These are phyloP conservation scores for Fusarium musae DNA, from an alignment of 2,329 filamentous ascomycete genomes.

Conservation along the genomic window DNA sequence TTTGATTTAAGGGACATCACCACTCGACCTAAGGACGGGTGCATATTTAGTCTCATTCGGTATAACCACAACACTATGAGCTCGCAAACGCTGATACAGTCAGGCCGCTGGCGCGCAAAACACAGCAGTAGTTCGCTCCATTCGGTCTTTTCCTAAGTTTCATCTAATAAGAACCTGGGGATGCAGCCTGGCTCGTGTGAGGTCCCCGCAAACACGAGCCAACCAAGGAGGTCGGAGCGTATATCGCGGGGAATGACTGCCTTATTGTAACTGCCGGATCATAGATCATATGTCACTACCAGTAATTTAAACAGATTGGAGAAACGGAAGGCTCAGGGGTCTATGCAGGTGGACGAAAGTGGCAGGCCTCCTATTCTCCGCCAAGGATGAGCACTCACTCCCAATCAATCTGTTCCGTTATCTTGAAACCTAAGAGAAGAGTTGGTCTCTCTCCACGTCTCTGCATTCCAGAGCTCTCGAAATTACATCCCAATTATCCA, in stretches of 20 bases:
- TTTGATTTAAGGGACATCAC: no score
- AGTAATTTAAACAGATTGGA: not conserved
- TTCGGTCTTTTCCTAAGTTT: not conserved
- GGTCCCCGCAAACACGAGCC: not conserved
- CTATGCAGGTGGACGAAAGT: not conserved
- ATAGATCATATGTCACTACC: no score
- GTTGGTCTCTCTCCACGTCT: no score
- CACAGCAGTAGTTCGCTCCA: rapidly evolving
- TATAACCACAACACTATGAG: no score
- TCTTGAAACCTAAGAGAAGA: not conserved
- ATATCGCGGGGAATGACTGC: not conserved
- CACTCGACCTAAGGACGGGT: no score
- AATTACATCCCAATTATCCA: no score
- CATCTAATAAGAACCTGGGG: not conserved
- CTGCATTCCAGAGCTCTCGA: no score
- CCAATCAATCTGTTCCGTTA: rapidly evolving
- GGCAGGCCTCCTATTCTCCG: not conserved
- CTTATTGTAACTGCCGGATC: not conserved
- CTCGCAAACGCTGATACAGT: rapidly evolving
- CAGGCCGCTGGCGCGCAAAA: rapidly evolving
- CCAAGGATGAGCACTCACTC: not conserved
- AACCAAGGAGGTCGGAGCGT: not conserved
- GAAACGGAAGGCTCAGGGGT: no score
- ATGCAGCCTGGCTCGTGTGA: not conserved
- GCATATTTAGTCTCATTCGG: no score